phyloP scores from a whole-genome alignment of 2,329 filamentous ascomycete genomes.

The Bretziella fagacearum region DNA sequence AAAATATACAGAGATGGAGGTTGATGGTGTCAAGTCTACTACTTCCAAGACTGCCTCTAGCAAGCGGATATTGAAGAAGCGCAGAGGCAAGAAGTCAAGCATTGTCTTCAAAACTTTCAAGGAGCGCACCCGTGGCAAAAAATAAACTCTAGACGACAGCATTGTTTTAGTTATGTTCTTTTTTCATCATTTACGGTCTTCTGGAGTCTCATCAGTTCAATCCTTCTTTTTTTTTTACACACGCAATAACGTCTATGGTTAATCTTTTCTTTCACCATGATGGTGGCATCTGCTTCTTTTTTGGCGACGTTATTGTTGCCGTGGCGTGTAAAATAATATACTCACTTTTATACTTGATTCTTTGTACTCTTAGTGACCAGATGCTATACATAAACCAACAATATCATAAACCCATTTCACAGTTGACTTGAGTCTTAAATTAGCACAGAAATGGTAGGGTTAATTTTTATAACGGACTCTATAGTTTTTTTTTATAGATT shows the following conservation, averaged over 20 bases:
- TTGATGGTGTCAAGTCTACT: conserved; percentile 29
- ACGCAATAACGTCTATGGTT: conserved; percentile 9
- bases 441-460: too few relatives aligned
- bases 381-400: too few relatives aligned
- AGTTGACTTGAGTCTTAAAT: too few relatives aligned
- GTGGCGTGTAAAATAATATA: conserved; percentile 4
- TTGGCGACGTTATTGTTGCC: not conserved
- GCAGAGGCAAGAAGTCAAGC: conserved; percentile 35
- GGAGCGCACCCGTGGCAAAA: conserved; percentile 20
- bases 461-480: too few relatives aligned
- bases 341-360: not conserved
- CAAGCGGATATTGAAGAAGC: conserved; percentile 41
- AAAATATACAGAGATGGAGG: conserved; percentile 33
- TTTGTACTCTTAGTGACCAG: too few relatives aligned
- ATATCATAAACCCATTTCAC: too few relatives aligned
- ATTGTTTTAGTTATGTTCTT: conserved; percentile 1
- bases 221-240: conserved; percentile 5
- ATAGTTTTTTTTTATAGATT: too few relatives aligned
- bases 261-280: conserved; percentile 1
- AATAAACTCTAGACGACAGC: not conserved
- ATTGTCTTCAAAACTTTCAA: conserved; percentile 46
- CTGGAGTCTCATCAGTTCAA: conserved; percentile 2
- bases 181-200: not conserved
- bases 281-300: conserved; percentile 3
- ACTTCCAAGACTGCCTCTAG: conserved; percentile 23